Conservation (phyloP, 75 land plant genomes). For the Picea sitchensis region DNA sequence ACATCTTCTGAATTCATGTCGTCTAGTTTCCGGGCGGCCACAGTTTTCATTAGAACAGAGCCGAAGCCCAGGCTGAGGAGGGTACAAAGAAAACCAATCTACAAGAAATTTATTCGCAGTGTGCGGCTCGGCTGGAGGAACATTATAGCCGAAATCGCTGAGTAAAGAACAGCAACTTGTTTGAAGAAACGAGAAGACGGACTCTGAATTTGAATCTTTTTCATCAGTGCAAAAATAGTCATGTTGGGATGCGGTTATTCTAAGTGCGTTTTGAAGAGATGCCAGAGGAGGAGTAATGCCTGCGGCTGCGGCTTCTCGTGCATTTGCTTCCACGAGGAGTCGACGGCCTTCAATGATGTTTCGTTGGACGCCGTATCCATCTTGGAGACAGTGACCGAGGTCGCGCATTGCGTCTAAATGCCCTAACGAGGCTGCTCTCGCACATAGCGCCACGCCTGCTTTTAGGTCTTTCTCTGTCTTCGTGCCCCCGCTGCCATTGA, state of each 20-base stretch:
- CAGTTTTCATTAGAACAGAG: constrained; percentile 78
- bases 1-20: constrained; percentile 88
- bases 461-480: constrained; percentile 85
- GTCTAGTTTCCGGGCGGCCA: constrained; percentile 78
- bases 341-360: constrained; percentile 52
- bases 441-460: constrained; percentile 87
- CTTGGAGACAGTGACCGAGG: constrained; percentile 89
- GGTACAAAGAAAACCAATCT: constrained; percentile 59
- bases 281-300: constrained; percentile 13
- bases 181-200: constrained; percentile 10
- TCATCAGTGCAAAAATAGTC: constrained; percentile 1
- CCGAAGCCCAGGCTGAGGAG: constrained; percentile 36
- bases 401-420: constrained; percentile 84
- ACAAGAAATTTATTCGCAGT: constrained; percentile 67
- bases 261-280: not conserved
- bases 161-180: constrained; percentile 45
- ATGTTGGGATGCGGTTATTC: not conserved
- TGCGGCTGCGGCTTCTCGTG: constrained; percentile 48
- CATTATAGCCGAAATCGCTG: constrained; percentile 85
- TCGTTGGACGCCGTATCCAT: constrained; percentile 66
- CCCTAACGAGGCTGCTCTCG: constrained; percentile 76
- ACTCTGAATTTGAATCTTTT: not conserved
- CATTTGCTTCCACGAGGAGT: constrained; percentile 59
- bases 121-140: constrained; percentile 70
- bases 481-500: constrained; percentile 90